These are phyloP conservation scores for Scolecobasidium constrictum DNA, from an alignment of 2,329 filamentous ascomycete genomes.

Conservation along the genomic window DNA sequence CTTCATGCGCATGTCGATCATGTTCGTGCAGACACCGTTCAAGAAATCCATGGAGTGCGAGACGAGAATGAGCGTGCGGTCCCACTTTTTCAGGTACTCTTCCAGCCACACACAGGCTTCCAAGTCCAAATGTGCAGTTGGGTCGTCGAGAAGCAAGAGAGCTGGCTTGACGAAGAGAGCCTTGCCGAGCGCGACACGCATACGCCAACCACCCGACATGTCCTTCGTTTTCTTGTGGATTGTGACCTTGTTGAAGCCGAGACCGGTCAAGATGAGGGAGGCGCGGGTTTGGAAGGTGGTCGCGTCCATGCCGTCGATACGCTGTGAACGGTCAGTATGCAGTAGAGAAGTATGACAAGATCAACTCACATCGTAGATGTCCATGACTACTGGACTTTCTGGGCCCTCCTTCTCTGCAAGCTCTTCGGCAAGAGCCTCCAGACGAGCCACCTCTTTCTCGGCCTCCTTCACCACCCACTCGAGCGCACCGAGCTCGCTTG, in stretches of 20 bases:
- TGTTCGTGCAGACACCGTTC: slow-evolving; percentile 95
- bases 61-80: slow-evolving; percentile 88
- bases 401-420: slow-evolving; percentile 87
- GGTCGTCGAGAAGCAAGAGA: slow-evolving; percentile 90
- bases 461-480: slow-evolving; percentile 97
- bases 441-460: slow-evolving; percentile 78
- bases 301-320: slow-evolving; percentile 98
- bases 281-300: slow-evolving; percentile 94
- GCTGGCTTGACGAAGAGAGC: slow-evolving; percentile 98
- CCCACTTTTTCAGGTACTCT: slow-evolving; percentile 99
- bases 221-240: slow-evolving; percentile 99
- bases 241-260: slow-evolving; percentile 96
- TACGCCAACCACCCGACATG: slow-evolving; percentile 99
- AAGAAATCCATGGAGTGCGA: slow-evolving; percentile 99
- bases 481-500: slow-evolving; percentile 77
- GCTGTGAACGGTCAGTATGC: slow-evolving; percentile 39
- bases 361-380: slow-evolving; percentile 84
- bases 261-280: slow-evolving; percentile 92
- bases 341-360: not conserved
- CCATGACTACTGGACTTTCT: slow-evolving; percentile 79
- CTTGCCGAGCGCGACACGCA: slow-evolving; percentile 96
- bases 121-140: slow-evolving; percentile 96
- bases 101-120: slow-evolving; percentile 99
- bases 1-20: slow-evolving; percentile 95
- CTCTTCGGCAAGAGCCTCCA: slow-evolving; percentile 82